These are phyloP conservation scores for Penicillium janthinellum DNA, from an alignment of 2,329 filamentous ascomycete genomes.

Conservation along the genomic window DNA sequence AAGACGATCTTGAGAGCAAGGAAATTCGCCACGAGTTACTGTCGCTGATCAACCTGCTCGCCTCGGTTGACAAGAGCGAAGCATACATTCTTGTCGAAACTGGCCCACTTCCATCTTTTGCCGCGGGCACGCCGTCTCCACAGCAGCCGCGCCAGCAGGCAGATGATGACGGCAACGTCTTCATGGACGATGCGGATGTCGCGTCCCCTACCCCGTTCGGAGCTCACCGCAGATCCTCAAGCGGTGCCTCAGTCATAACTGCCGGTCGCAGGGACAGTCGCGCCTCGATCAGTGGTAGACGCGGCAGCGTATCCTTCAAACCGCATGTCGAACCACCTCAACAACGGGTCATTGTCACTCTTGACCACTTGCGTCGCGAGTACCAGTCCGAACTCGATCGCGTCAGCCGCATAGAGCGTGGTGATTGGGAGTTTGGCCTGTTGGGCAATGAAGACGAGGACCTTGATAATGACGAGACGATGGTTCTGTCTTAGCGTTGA, in stretches of 20 bases:
- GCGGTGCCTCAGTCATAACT: slow-evolving; percentile 22
- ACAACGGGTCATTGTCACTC: slow-evolving; percentile 77
- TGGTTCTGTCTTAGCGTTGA: slow-evolving; percentile 33
- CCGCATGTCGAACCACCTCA: slow-evolving; percentile 30
- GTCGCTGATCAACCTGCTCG: slow-evolving; percentile 89
- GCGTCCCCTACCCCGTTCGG: slow-evolving; percentile 20
- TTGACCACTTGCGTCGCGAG: slow-evolving; percentile 82
- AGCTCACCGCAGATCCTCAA: slow-evolving; percentile 25
- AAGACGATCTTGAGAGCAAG: slow-evolving; percentile 54
- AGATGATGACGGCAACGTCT: slow-evolving; percentile 44
- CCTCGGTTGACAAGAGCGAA: slow-evolving; percentile 78
- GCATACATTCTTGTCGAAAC: slow-evolving; percentile 69
- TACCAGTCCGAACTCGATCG: slow-evolving; percentile 90
- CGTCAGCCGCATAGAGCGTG: slow-evolving; percentile 82
- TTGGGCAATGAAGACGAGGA: slow-evolving; percentile 29
- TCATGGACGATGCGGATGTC: slow-evolving; percentile 41
- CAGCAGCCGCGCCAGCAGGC: slow-evolving; percentile 50
- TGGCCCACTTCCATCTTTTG: slow-evolving; percentile 23
- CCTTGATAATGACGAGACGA: slow-evolving; percentile 40
- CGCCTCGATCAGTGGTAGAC: slow-evolving; percentile 20
- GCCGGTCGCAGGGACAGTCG: slow-evolving; percentile 27
- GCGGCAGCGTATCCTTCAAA: slow-evolving; percentile 16
- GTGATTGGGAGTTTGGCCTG: slow-evolving; percentile 76
- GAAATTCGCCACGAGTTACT: slow-evolving; percentile 70
- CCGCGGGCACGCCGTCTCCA: slow-evolving; percentile 31